Conservation (phyloP, 768 basidiomycete species). For the Tricholoma flavovirens region DNA sequence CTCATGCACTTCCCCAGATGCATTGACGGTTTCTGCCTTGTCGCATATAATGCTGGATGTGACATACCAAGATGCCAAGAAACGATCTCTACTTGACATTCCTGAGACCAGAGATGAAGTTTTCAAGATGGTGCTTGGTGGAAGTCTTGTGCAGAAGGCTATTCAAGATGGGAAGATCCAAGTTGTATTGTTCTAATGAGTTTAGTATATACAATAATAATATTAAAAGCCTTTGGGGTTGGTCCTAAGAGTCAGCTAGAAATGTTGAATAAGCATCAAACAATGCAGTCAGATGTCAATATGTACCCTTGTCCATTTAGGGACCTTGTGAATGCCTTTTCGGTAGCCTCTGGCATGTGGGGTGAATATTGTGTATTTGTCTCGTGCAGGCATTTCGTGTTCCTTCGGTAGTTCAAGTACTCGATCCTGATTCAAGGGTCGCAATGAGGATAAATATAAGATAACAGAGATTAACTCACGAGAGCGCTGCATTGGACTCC, state of each 20-base stretch:
- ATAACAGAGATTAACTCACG: constrained; percentile 40
- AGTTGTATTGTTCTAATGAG: constrained; percentile 66
- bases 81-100: constrained; percentile 69
- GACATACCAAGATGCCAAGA: constrained; percentile 70
- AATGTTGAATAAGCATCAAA: background rate
- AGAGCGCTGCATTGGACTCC: constrained; percentile 74
- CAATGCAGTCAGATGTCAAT: background rate
- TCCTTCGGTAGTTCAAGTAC: constrained; percentile 89
- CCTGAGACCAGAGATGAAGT: constrained; percentile 81
- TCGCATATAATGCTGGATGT: constrained; percentile 82
- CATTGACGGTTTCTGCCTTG: constrained; percentile 64
- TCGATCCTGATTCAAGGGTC: constrained; percentile 38
- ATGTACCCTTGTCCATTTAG: constrained; percentile 92
- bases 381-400: constrained; percentile 83
- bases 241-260: constrained; percentile 74
- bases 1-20: constrained; percentile 40
- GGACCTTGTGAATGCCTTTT: constrained; percentile 94
- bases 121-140: constrained; percentile 67
- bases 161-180: constrained; percentile 70
- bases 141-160: constrained; percentile 51
- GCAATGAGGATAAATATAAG: background rate
- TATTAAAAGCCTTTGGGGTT: constrained; percentile 89
- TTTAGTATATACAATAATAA: constrained; percentile 9
- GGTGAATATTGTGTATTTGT: constrained; percentile 94
- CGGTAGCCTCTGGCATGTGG: constrained; percentile 68